Evolutionary conservation across 371 early-diverging fungal genomes (phyloP).

Genomic region (Conidiobolus incongruus): DNA sequence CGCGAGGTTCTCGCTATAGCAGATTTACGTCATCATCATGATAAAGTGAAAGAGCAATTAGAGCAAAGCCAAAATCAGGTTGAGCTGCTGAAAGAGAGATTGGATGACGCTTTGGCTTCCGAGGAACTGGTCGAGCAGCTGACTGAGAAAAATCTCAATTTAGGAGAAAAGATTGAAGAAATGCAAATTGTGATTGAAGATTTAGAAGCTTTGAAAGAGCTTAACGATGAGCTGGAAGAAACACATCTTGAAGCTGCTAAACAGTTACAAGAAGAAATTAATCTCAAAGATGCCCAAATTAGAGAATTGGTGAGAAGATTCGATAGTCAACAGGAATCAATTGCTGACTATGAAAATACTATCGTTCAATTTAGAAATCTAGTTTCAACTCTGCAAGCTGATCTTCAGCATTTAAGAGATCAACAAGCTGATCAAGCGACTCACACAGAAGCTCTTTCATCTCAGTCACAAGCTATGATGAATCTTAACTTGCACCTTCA

Average conservation of each 20-base stretch:
- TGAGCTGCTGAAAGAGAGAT: conserved; percentile 54
- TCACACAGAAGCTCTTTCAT: conserved; percentile 20
- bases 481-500: conserved; percentile 61
- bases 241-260: conserved; percentile 69
- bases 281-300: conserved; percentile 40
- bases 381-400: conserved; percentile 48
- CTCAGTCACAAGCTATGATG: conserved; percentile 66
- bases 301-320: conserved; percentile 30
- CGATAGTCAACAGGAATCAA: conserved; percentile 47
- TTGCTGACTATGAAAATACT: conserved; percentile 66
- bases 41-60: conserved; percentile 26
- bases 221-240: conserved; percentile 81
- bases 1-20: conserved; percentile 32
- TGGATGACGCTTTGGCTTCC: conserved; percentile 64
- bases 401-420: conserved; percentile 37
- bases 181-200: conserved; percentile 54
- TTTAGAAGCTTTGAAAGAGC: conserved; percentile 68
- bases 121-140: conserved; percentile 21
- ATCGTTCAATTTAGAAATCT: conserved; percentile 70
- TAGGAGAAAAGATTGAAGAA: conserved; percentile 40
- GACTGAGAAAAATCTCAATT: conserved; percentile 13
- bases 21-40: conserved; percentile 28
- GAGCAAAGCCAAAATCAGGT: conserved; percentile 33
- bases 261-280: conserved; percentile 64
- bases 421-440: conserved; percentile 27